A percentile compares a stretch with the other conserved stretches of the same genome.
phyloP scores from a whole-genome alignment of 2,329 filamentous ascomycete species.

The Fusarium zealandicum region DNA sequence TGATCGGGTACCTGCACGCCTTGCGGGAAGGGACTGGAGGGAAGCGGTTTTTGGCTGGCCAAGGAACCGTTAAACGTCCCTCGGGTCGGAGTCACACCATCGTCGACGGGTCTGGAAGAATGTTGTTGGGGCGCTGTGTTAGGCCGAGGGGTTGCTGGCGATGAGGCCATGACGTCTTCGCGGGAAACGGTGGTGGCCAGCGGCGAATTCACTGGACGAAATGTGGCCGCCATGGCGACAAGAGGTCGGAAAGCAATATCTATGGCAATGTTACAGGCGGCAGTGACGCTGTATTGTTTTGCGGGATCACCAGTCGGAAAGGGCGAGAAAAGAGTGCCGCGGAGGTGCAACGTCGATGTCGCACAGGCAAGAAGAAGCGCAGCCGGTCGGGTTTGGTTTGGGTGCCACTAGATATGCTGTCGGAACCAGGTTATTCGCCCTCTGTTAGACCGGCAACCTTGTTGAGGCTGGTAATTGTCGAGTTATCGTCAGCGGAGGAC shows the following conservation, averaged over 20 bases:
- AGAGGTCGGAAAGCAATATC: conserved; percentile 21
- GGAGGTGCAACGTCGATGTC: conserved; percentile 25
- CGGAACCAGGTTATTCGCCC: conserved; percentile 27
- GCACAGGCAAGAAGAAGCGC: conserved; percentile 30
- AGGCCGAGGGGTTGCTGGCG: conserved; percentile 46
- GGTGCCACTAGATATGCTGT: conserved; percentile 25
- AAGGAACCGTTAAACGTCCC: conserved; percentile 56
- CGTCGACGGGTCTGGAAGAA: conserved; percentile 48
- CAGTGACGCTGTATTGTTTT: conserved; percentile 14
- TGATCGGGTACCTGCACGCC: conserved; percentile 56
- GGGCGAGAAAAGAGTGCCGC: conserved; percentile 18
- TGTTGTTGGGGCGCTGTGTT: conserved; percentile 47
- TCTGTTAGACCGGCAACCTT: conserved; percentile 25
- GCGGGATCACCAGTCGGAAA: conserved; percentile 15
- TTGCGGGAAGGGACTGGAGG: conserved; percentile 60
- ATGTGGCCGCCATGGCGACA: conserved; percentile 56
- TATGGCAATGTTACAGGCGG: conserved; percentile 14
- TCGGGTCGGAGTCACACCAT: conserved; percentile 69
- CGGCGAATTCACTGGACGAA: conserved; percentile 57
- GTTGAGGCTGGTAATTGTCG: conserved; percentile 39
- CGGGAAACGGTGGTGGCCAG: conserved; percentile 44
- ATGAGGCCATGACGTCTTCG: conserved; percentile 50
- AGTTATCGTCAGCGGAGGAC: conserved; percentile 32
- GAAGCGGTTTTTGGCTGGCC: conserved; percentile 61
- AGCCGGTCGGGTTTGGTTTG: conserved; percentile 28